Evolutionary conservation across 139 green algal genomes (phyloP), one percentile per base, ranked within the genome.

Genomic region (Tetratostichococcus sp.): DNA sequence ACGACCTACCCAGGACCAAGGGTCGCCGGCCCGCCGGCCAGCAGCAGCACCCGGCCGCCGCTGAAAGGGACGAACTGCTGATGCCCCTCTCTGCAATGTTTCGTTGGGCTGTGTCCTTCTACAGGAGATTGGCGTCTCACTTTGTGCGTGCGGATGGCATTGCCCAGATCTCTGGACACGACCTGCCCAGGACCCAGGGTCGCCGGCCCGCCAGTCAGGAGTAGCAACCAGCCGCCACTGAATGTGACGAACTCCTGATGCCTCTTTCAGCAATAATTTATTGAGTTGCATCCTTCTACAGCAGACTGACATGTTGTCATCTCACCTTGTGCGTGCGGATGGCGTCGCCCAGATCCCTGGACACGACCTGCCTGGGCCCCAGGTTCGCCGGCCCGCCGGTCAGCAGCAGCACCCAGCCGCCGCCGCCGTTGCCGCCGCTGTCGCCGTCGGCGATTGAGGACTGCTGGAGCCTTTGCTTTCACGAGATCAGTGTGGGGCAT

Each of bases 11-110:
- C 86, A 14, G 84, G 84, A 17, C 86, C 86, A 0, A 66, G 30
- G 33, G 86, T 91, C 68, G 65, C 78, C 4, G 86, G 79, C 2
- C 86, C 88, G 22, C 79, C 78, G 0, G 83, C 57, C 65, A 92
- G 84, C 33, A 88, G 35, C 77, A 90, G 81, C 28, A 90, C 58
- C 35, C 83, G 87, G 0, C 62, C 80, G 4, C 70, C 80, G 43
- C 72, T 42, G 33, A n/a, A 30, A 0, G 42, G 77, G 3, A 50
- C 76, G n/a, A n/a, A n/a, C n/a, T n/a, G n/a, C n/a, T n/a, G n/a
- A n/a, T n/a, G n/a, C n/a, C n/a, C n/a, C n/a, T n/a, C n/a, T n/a
- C n/a, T n/a, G n/a, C n/a, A n/a, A n/a, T n/a, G n/a, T n/a, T n/a
- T n/a, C n/a, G n/a, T n/a, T n/a, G n/a, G n/a, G n/a, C n/a, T n/a